A percentile compares a stretch with the other conserved stretches of the same genome.
phyloP scores from a whole-genome alignment of 2,329 filamentous ascomycete genomes.

The Calonectria hawksworthii region DNA sequence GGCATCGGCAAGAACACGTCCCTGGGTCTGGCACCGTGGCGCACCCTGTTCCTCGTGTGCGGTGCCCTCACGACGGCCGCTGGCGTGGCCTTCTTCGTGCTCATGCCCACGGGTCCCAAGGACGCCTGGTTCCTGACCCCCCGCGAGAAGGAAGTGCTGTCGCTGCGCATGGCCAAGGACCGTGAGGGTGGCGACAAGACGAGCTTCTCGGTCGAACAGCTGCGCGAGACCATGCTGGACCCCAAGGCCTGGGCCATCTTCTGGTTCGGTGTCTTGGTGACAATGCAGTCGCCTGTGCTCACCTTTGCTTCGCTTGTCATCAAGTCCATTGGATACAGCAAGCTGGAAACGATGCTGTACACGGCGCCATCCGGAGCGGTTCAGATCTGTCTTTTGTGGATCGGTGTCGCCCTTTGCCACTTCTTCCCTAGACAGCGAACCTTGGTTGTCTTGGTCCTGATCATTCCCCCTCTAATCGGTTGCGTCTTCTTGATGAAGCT shows the following conservation, averaged over 20 bases:
- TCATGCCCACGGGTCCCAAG: constrained; percentile 61
- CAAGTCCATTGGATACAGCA: constrained; percentile 59
- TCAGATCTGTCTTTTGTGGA: constrained; percentile 61
- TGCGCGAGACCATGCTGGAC: constrained; percentile 60
- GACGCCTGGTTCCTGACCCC: constrained; percentile 64
- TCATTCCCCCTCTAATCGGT: constrained; percentile 59
- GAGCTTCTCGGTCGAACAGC: constrained; percentile 58
- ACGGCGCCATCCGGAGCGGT: constrained; percentile 63
- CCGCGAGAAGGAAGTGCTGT: constrained; percentile 58
- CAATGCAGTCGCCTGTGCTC: constrained; percentile 30
- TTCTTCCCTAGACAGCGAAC: constrained; percentile 56
- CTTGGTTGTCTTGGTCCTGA: constrained; percentile 55
- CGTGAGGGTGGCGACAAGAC: constrained; percentile 54
- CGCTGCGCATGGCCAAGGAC: constrained; percentile 49
- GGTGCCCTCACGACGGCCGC: constrained; percentile 60
- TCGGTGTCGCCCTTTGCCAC: constrained; percentile 56
- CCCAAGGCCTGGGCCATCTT: constrained; percentile 54
- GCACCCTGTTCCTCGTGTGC: constrained; percentile 63
- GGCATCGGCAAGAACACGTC: constrained; percentile 56
- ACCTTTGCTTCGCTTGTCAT: constrained; percentile 65
- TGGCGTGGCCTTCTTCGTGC: constrained; percentile 60
- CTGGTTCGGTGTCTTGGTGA: constrained; percentile 29
- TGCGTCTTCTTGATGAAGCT: constrained; percentile 60
- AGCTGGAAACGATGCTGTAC: constrained; percentile 61
- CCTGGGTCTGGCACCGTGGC: constrained; percentile 59